These are phyloP conservation scores for Rhynchospora breviuscula DNA, from an alignment of 176 grass and related monocot species.

Conservation along the genomic window DNA sequence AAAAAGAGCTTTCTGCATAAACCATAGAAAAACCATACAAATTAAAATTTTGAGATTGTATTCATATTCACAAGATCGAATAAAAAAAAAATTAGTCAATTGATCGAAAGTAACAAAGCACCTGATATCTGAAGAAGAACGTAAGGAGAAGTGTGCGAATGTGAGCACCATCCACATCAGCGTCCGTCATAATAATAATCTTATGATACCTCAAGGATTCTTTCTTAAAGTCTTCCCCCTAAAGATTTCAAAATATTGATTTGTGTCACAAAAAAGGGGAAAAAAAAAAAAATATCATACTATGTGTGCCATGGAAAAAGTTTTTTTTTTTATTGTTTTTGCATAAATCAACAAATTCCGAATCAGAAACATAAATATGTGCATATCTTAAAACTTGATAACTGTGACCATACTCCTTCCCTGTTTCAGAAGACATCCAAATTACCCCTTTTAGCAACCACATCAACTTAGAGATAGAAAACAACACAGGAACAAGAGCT, in stretches of 20 bases:
- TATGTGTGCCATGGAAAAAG: not conserved
- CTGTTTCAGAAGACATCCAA: not conserved
- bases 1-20: slow-evolving; percentile 76
- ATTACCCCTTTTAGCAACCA: not conserved
- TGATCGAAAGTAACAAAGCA: slow-evolving; percentile 16
- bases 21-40: slow-evolving; percentile 21
- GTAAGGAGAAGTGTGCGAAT: slow-evolving; percentile 94
- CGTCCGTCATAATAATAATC: slow-evolving; percentile 93
- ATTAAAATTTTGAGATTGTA: slow-evolving; percentile 7
- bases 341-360: not conserved
- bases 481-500: no score
- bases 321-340: not conserved
- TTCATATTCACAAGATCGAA: not conserved
- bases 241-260: slow-evolving; percentile 23
- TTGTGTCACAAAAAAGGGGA: no score
- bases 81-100: slow-evolving; percentile 1
- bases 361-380: slow-evolving; percentile 1
- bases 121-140: slow-evolving; percentile 99
- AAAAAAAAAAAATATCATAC: not conserved
- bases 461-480: not conserved
- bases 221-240: slow-evolving; percentile 99
- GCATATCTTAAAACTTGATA: not conserved
- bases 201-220: slow-evolving; percentile 92
- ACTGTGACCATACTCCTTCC: not conserved
- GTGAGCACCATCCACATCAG: slow-evolving; percentile 97